Percentiles rank a stretch among this genome's conserved stretches.
phyloP scores from a whole-genome alignment of 805 yeast species.

The Metschnikowia santaceciliae region DNA sequence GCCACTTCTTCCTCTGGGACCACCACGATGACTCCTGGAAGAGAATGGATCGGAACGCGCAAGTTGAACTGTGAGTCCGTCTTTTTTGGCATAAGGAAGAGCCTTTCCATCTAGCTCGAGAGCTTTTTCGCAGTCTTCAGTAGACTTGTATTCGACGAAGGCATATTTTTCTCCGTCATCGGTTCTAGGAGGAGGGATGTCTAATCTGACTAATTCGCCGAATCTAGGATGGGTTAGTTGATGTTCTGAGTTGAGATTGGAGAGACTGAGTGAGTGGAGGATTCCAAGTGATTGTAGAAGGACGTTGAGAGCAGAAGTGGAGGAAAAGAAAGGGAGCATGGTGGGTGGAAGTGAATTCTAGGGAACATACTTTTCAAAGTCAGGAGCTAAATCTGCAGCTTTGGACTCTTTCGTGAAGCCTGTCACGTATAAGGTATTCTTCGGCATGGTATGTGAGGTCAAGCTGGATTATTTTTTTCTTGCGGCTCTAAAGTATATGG shows the following conservation, averaged over 20 bases:
- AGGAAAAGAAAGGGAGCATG: slow-evolving; percentile 2
- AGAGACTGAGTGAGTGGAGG: neutral
- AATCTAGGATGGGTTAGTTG: slow-evolving; percentile 31
- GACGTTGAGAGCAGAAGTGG: slow-evolving; percentile 1
- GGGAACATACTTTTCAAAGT: slow-evolving; percentile 55
- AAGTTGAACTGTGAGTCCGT: slow-evolving; percentile 48
- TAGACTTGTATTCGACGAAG: slow-evolving; percentile 54
- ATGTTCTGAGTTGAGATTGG: slow-evolving; percentile 2
- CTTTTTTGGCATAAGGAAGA: slow-evolving; percentile 37
- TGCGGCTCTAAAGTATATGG: neutral
- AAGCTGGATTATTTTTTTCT: slow-evolving; percentile 3
- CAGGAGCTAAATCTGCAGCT: slow-evolving; percentile 57
- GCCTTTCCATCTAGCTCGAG: slow-evolving; percentile 45
- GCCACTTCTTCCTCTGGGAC: slow-evolving; percentile 15
- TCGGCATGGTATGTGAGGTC: slow-evolving; percentile 29
- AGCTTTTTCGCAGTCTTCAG: slow-evolving; percentile 53
- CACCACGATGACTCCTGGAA: slow-evolving; percentile 28
- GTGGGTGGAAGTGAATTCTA: slow-evolving; percentile 1
- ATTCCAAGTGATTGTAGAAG: neutral
- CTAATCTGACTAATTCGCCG: slow-evolving; percentile 56
- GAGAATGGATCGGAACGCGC: slow-evolving; percentile 54
- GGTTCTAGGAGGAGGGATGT: slow-evolving; percentile 59
- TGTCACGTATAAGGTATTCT: slow-evolving; percentile 51
- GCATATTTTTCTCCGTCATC: slow-evolving; percentile 60
- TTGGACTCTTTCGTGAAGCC: slow-evolving; percentile 52